A percentile compares a stretch with the other conserved stretches of the same genome.
Conservation (phyloP, 805 yeast genomes). For the Kodamaea sagamina region DNA sequence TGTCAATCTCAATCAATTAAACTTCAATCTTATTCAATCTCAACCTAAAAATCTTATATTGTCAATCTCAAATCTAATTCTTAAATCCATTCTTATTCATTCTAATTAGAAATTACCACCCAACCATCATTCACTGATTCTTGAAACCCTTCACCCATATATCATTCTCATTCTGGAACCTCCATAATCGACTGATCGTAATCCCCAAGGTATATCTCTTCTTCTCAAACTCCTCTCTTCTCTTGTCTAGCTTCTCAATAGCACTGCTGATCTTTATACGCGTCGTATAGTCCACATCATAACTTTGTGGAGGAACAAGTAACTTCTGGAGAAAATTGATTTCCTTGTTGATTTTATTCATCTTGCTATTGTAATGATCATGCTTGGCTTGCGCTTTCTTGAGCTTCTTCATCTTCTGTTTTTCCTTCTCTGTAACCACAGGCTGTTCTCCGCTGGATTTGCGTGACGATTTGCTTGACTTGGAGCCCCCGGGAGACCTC, state of each 20-base stretch:
- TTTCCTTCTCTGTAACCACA: slow-evolving; percentile 3
- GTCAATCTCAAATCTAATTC: no score
- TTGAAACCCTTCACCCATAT: slow-evolving; percentile 42
- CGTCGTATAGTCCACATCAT: slow-evolving; percentile 44
- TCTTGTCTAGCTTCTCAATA: slow-evolving; percentile 39
- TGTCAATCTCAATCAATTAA: no score
- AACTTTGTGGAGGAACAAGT: slow-evolving; percentile 44
- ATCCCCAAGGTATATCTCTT: slow-evolving; percentile 44
- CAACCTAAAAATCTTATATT: no score
- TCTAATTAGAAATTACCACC: no score
- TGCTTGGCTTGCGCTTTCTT: slow-evolving; percentile 34
- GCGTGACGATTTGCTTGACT: slow-evolving; percentile 4
- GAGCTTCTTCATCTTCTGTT: slow-evolving; percentile 13
- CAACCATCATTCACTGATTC: no score
- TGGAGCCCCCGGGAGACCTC: slow-evolving; percentile 10
- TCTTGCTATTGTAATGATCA: slow-evolving; percentile 32
- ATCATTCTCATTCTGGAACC: slow-evolving; percentile 43
- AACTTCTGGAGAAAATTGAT: slow-evolving; percentile 38
- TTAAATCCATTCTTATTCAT: no score
- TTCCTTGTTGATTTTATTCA: slow-evolving; percentile 43
- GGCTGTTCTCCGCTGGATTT: slow-evolving; percentile 1
- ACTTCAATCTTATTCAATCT: no score
- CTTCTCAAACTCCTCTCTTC: slow-evolving; percentile 44
- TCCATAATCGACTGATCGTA: slow-evolving; percentile 44
- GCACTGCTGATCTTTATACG: slow-evolving; percentile 42